Evolutionary conservation across 164 flowering plant species (phyloP).

Genomic region (Litsea cubeba): DNA sequence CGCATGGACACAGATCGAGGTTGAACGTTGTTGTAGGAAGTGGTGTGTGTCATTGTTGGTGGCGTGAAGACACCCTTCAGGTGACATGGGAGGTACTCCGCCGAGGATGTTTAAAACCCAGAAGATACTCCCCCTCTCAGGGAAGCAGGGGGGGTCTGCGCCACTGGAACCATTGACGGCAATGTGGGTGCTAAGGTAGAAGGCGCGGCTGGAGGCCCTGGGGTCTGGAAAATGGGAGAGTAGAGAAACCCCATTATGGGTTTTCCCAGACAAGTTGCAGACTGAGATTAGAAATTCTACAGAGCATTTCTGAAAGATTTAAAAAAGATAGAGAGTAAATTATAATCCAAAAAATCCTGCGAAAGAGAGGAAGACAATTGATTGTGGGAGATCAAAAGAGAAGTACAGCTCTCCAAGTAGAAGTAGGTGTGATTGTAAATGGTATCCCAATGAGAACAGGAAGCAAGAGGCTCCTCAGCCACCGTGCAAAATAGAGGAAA

Average conservation of each 20-base stretch:
- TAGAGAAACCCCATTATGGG: no score
- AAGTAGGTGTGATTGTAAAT: no score
- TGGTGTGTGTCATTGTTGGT: slow-evolving; percentile 28
- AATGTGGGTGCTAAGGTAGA: slow-evolving; percentile 32
- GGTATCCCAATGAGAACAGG: no score
- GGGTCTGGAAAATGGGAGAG: slow-evolving; percentile 33
- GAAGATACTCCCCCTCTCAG: slow-evolving; percentile 51
- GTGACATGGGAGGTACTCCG: slow-evolving; percentile 25
- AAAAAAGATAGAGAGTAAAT: no score
- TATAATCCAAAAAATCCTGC: no score
- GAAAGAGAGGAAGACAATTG: no score
- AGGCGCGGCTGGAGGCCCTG: background rate
- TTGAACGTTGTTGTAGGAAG: slow-evolving; percentile 4
- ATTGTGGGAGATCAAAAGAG: no score
- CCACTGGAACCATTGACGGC: slow-evolving; percentile 28
- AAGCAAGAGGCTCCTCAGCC: no score
- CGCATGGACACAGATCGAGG: slow-evolving; percentile 41
- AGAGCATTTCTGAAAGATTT: background rate
- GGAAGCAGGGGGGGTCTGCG: slow-evolving; percentile 47
- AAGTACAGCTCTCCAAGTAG: no score
- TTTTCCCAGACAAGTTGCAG: background rate
- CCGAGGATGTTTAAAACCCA: slow-evolving; percentile 22
- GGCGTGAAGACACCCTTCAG: slow-evolving; percentile 47
- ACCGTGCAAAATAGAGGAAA: no score
- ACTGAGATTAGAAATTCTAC: background rate